phyloP scores from a whole-genome alignment of 257 asterid genomes.

The Petunia axillaris region DNA sequence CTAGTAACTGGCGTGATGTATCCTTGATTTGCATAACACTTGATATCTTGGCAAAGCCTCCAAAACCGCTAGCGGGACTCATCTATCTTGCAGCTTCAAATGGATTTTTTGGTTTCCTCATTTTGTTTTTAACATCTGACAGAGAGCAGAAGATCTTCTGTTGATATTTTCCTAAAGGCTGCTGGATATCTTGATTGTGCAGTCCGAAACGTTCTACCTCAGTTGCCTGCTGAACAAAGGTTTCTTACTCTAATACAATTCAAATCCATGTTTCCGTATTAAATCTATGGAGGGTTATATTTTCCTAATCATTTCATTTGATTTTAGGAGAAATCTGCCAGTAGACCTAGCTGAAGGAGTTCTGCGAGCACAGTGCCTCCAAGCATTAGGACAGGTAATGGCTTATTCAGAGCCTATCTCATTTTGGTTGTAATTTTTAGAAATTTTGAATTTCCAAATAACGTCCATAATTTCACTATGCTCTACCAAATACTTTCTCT shows the following conservation, averaged over 20 bases:
- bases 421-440: slow-evolving; percentile 4
- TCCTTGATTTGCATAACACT: background rate
- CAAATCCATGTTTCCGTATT: slow-evolving; percentile 1
- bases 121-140: slow-evolving; percentile 31
- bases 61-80: background rate
- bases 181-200: slow-evolving; percentile 99
- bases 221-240: slow-evolving; percentile 84
- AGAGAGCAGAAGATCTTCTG: slow-evolving; percentile 88
- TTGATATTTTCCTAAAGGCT: slow-evolving; percentile 88
- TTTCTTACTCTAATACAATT: slow-evolving; percentile 27
- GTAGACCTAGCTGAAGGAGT: slow-evolving; percentile 98
- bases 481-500: background rate
- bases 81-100: slow-evolving; percentile 24
- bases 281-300: slow-evolving; percentile 6
- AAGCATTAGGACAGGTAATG: slow-evolving; percentile 93
- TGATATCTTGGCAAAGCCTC: background rate
- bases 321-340: slow-evolving; percentile 79
- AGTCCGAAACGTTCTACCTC: slow-evolving; percentile 86
- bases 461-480: background rate
- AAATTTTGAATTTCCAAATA: background rate
- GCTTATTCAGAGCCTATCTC: slow-evolving; percentile 27
- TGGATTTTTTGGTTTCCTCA: slow-evolving; percentile 24
- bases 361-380: slow-evolving; percentile 92
- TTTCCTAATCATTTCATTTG: slow-evolving; percentile 34
- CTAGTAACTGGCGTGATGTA: background rate